Conservation (phyloP, 169 alveolate species). For the Plasmodium vinckei region DNA sequence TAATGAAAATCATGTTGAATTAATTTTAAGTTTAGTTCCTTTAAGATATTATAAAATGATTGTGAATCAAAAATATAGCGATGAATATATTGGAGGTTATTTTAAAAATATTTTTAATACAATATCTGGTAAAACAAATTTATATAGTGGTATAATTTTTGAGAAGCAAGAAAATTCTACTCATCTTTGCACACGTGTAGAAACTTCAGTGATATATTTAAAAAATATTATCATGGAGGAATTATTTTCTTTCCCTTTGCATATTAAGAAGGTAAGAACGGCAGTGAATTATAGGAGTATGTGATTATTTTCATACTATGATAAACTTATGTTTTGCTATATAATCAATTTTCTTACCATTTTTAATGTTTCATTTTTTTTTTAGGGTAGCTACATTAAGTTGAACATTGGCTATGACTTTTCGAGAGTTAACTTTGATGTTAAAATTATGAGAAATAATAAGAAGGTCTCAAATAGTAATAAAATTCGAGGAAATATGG, state of each 20-base stretch:
- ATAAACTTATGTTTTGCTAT: neutral
- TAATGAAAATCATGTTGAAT: conserved; percentile 23
- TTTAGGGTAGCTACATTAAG: conserved; percentile 43
- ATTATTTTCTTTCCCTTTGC: conserved; percentile 33
- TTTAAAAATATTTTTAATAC: conserved; percentile 31
- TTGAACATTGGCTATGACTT: conserved; percentile 38
- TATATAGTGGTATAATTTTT: conserved; percentile 49
- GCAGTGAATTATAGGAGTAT: neutral
- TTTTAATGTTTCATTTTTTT: neutral
- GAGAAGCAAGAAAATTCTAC: conserved; percentile 11
- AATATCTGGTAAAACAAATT: conserved; percentile 16
- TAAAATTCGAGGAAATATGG: conserved; percentile 20
- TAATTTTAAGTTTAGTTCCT: conserved; percentile 36
- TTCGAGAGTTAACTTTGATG: conserved; percentile 15
- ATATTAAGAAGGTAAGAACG: conserved; percentile 13
- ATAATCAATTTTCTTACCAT: neutral
- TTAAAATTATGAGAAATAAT: conserved; percentile 22
- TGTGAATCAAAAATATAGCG: neutral
- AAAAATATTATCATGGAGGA: conserved; percentile 7
- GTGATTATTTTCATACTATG: neutral
- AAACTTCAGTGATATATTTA: conserved; percentile 13
- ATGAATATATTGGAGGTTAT: conserved; percentile 7
- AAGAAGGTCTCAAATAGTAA: conserved; percentile 12
- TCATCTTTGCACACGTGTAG: neutral
- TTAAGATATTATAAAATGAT: neutral